Evolutionary conservation across 169 alveolate species (phyloP).

Genomic region (Perkinsus olseni): DNA sequence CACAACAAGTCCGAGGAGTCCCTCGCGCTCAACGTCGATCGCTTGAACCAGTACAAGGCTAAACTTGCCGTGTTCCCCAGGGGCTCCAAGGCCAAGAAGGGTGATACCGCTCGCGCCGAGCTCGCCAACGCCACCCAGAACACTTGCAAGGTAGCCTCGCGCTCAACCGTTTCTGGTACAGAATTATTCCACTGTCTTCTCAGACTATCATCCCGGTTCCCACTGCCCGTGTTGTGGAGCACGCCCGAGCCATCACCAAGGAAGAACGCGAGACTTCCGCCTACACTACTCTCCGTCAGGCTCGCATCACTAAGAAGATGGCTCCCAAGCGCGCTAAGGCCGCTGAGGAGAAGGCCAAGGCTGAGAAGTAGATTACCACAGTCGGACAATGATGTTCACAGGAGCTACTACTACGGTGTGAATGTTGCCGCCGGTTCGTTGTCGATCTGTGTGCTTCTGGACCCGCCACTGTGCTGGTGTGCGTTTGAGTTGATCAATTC

Average conservation of each 20-base stretch:
- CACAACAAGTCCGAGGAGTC: conserved; percentile 85
- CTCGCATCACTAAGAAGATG: conserved; percentile 33
- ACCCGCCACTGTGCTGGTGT: neutral
- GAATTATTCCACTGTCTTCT: neutral
- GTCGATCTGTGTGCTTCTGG: conserved; percentile 2
- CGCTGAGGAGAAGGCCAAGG: neutral
- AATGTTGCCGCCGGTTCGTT: neutral
- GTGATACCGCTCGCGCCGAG: conserved; percentile 56
- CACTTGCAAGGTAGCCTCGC: conserved; percentile 16
- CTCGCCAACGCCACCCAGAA: conserved; percentile 4
- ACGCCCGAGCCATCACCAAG: conserved; percentile 48
- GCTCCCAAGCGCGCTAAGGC: conserved; percentile 25
- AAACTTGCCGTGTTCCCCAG: conserved; percentile 52
- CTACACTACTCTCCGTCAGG: conserved; percentile 48
- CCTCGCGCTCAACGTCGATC: conserved; percentile 81
- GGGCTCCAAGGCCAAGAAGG: conserved; percentile 90
- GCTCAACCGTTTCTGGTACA: neutral
- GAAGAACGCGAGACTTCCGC: conserved; percentile 44
- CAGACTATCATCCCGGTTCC: conserved; percentile 24
- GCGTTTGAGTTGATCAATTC: neutral
- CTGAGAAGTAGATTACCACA: neutral
- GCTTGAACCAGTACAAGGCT: conserved; percentile 88
- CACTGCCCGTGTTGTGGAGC: conserved; percentile 7
- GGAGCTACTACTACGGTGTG: neutral
- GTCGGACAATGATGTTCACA: neutral